Percentiles rank a stretch among this genome's conserved stretches.
These are phyloP conservation scores for Corymbia calophylla DNA, from an alignment of 441 rosid genomes.

Conservation along the genomic window DNA sequence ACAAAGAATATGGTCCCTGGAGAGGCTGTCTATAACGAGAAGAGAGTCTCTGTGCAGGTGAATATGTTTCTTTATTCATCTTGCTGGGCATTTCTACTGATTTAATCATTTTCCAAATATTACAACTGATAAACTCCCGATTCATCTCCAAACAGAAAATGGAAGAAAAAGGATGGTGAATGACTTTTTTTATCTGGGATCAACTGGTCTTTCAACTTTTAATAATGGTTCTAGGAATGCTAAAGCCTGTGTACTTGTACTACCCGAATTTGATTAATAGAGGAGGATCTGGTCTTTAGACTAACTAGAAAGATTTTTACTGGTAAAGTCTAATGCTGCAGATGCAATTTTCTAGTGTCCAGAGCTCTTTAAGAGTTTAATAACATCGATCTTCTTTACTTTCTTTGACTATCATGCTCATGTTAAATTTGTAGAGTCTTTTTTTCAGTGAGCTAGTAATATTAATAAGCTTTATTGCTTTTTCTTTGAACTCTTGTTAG, in stretches of 20 bases:
- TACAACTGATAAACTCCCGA: background rate
- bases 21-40: slow-evolving; percentile 93
- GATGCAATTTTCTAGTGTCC: background rate
- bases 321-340: background rate
- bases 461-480: background rate
- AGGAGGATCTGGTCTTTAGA: background rate
- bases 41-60: slow-evolving; percentile 87
- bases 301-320: background rate
- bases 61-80: background rate
- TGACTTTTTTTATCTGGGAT: background rate
- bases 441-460: background rate
- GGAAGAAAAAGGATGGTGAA: background rate
- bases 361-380: background rate
- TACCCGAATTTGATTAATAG: background rate
- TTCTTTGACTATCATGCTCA: background rate
- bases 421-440: background rate
- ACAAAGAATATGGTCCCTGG: slow-evolving; percentile 94
- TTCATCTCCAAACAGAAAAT: background rate
- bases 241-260: background rate
- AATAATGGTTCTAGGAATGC: background rate
- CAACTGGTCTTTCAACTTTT: no score
- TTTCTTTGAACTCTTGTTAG: slow-evolving; percentile 10
- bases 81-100: background rate
- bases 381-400: background rate
- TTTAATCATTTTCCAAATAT: background rate